These are phyloP conservation scores for Dipteronia dyeriana DNA, from an alignment of 345 rosid species.

Conservation along the genomic window DNA sequence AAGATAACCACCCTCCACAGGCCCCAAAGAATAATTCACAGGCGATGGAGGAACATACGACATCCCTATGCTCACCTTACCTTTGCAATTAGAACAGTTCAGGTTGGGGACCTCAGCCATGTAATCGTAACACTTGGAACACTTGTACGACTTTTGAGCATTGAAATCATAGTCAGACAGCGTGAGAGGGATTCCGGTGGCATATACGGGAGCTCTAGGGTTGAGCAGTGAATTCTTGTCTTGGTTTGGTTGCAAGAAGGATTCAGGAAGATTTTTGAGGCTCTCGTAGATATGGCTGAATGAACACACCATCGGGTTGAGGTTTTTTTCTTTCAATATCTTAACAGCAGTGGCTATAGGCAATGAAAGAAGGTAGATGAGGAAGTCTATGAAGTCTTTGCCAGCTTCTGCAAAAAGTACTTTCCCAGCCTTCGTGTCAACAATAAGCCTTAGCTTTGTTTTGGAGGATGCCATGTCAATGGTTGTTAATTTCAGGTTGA, in stretches of 20 bases:
- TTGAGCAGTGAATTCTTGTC: not conserved
- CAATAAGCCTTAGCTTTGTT: no score
- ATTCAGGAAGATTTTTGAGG: not conserved
- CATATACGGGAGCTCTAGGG: not conserved
- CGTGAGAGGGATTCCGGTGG: not conserved
- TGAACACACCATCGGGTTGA: conserved; percentile 26
- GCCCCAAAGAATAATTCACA: not conserved
- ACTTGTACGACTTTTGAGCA: not conserved
- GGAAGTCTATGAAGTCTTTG: no score
- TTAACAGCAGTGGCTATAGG: no score
- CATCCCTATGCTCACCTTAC: not conserved
- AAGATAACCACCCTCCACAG: not conserved
- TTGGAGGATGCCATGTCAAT: no score
- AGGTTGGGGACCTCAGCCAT: not conserved
- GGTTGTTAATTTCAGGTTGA: no score
- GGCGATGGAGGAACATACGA: not conserved
- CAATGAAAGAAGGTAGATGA: no score
- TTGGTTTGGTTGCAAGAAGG: not conserved
- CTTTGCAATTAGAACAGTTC: not conserved
- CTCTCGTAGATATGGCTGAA: not conserved
- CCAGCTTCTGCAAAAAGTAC: no score
- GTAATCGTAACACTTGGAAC: rapidly evolving
- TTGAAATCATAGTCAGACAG: not conserved
- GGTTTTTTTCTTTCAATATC: no score
- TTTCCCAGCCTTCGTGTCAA: no score